These are phyloP conservation scores for Dothiorella sarmentorum DNA, from an alignment of 2,329 filamentous ascomycete species.

Conservation along the genomic window DNA sequence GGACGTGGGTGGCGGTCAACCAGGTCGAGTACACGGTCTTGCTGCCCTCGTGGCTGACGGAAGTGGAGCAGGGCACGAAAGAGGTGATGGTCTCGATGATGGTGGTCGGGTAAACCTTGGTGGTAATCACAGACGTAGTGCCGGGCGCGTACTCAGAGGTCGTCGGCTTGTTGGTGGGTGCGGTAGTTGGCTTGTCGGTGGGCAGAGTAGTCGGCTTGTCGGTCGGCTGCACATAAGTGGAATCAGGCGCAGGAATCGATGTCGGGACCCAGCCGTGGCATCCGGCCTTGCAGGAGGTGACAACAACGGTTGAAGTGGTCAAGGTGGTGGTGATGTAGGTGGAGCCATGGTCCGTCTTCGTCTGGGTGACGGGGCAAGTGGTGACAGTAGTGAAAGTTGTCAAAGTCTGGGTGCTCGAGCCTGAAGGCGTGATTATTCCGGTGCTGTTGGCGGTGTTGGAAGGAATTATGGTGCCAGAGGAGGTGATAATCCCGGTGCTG, in stretches of 20 bases:
- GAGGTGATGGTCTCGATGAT: slow-evolving; percentile 33
- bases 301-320: slow-evolving; percentile 37
- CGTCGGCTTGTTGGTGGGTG: background rate
- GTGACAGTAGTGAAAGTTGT: slow-evolving; percentile 33
- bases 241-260: slow-evolving; percentile 4
- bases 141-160: slow-evolving; percentile 7
- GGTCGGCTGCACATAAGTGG: background rate
- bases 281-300: slow-evolving; percentile 38
- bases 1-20: slow-evolving; percentile 34
- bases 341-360: slow-evolving; percentile 22
- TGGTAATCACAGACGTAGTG: slow-evolving; percentile 20
- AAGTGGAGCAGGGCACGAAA: slow-evolving; percentile 38
- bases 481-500: too few relatives aligned
- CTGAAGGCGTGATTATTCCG: too few relatives aligned
- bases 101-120: slow-evolving; percentile 24
- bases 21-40: slow-evolving; percentile 38
- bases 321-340: slow-evolving; percentile 30
- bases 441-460: too few relatives aligned
- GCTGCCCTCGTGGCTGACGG: slow-evolving; percentile 31
- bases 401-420: slow-evolving; percentile 23
- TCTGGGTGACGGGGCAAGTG: slow-evolving; percentile 31
- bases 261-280: slow-evolving; percentile 25
- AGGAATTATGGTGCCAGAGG: background rate
- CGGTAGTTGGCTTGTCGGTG: background rate
- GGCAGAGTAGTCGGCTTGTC: slow-evolving; percentile 2